Evolutionary conservation across 2,329 filamentous ascomycete genomes (phyloP), one percentile per base, ranked within the genome.

Genomic region (Claviceps pusilla): DNA sequence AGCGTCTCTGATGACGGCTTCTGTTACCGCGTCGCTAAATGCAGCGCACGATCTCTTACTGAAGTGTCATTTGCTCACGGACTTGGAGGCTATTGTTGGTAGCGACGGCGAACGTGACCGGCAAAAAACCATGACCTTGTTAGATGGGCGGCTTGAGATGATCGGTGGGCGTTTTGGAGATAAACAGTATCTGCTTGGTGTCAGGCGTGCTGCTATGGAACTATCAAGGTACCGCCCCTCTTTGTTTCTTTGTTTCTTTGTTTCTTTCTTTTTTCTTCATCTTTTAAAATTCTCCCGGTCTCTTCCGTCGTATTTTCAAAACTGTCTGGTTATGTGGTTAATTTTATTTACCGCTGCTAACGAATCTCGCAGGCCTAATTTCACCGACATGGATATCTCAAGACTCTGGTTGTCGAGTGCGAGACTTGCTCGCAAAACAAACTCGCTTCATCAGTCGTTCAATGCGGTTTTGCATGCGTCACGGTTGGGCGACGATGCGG

Each of bases 391-490:
- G 1, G 87, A 95, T 59, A 82, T 94, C 59, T 91, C 90, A 3
- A 80, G 84, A 0, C 76, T 88, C 10, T 98, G 91, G 91, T 73
- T 97, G 2, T 82, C 83, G 2, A 95, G 85, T 60, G 89, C 91
- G 46, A 82, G 86, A 58, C 76, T 98, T 35, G 89, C 91, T 19
- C 80, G 93, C 55, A 96, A 97, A 70, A 80, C 86, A 7, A 86
- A 87, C 57, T 86, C 86, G 16, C 84, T 84, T 53, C 84, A 89
- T 54, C 89, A 91, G 61, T 94, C 93, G 0, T 95, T 96, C 71
- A 93, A 94, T 65, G 89, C 91, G 14, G 89, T 97, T 29, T 76
- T 97, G 2, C 89, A 93, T 68, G 93, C 94, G 11, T 85, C 87
- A 28, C 80, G 85, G 57, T 78, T 95, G 11, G 87, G 88, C 24